These are phyloP conservation scores for Nakaseomyces nivariensis DNA, from an alignment of 1,139 yeast genomes.

Conservation along the genomic window DNA sequence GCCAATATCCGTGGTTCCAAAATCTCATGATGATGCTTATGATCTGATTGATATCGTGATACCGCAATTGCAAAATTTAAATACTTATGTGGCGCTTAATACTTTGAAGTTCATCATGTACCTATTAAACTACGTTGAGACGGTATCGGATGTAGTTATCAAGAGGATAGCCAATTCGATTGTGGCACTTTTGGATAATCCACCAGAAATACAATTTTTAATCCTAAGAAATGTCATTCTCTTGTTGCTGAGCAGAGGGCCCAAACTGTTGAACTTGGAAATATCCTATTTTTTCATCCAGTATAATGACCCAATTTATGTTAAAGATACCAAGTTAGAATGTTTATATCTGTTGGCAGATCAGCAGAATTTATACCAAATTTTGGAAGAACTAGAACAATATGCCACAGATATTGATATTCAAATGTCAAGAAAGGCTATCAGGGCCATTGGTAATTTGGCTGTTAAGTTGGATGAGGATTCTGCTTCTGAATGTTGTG, in stretches of 20 bases:
- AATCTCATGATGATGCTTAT: slow-evolving; percentile 53
- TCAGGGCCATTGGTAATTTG: slow-evolving; percentile 80
- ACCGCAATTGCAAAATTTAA: slow-evolving; percentile 73
- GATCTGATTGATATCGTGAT: slow-evolving; percentile 55
- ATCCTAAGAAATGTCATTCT: slow-evolving; percentile 74
- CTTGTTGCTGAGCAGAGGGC: slow-evolving; percentile 56
- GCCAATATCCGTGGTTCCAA: slow-evolving; percentile 58
- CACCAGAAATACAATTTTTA: slow-evolving; percentile 76
- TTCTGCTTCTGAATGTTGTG: slow-evolving; percentile 54
- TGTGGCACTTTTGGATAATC: slow-evolving; percentile 61
- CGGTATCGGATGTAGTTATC: slow-evolving; percentile 35
- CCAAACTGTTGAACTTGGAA: slow-evolving; percentile 49
- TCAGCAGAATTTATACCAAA: slow-evolving; percentile 48
- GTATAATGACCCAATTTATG: slow-evolving; percentile 77
- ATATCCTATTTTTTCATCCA: slow-evolving; percentile 73
- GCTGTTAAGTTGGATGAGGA: slow-evolving; percentile 63
- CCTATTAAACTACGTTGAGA: slow-evolving; percentile 54
- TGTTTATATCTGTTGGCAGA: slow-evolving; percentile 72
- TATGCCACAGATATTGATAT: slow-evolving; percentile 82
- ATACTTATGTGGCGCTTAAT: slow-evolving; percentile 72
- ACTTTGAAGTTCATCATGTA: slow-evolving; percentile 65
- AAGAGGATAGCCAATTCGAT: slow-evolving; percentile 63
- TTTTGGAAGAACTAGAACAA: slow-evolving; percentile 68
- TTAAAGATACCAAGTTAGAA: slow-evolving; percentile 84
- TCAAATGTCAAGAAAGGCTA: slow-evolving; percentile 78